Percentiles rank a stretch among this genome's conserved stretches.
These are phyloP conservation scores for Rhizophora apiculata DNA, from an alignment of 345 rosid genomes.

Conservation along the genomic window DNA sequence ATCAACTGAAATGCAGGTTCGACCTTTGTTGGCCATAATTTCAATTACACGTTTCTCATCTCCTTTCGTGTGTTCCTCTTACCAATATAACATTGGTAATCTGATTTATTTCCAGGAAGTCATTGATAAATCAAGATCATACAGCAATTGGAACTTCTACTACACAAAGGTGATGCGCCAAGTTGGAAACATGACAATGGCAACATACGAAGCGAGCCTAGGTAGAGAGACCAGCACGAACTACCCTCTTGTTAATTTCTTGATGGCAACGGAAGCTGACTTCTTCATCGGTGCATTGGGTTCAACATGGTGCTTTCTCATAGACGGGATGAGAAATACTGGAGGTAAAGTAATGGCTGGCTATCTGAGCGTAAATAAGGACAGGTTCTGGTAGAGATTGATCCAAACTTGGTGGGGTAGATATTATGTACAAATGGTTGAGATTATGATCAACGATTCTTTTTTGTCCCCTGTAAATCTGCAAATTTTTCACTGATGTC, in stretches of 20 bases:
- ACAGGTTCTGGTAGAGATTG: conserved; percentile 72
- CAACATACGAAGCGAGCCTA: conserved; percentile 74
- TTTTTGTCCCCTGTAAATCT: conserved; percentile 5
- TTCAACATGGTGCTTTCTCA: conserved; percentile 95
- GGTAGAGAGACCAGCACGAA: conserved; percentile 92
- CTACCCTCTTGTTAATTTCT: conserved; percentile 88
- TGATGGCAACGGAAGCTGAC: conserved; percentile 87
- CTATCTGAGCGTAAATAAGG: conserved; percentile 88
- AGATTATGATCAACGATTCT: not conserved
- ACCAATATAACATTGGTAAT: not conserved
- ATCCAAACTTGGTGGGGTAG: not conserved
- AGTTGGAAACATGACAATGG: conserved; percentile 77
- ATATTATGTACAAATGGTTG: not conserved
- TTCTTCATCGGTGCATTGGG: conserved; percentile 91
- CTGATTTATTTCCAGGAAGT: conserved; percentile 44
- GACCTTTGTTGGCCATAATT: not conserved
- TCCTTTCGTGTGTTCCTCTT: not conserved
- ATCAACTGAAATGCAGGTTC: conserved; percentile 90
- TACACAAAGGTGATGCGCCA: conserved; percentile 78
- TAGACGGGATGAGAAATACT: conserved; percentile 94
- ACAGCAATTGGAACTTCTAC: conserved; percentile 66
- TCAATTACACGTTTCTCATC: not conserved
- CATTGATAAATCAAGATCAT: conserved; percentile 48
- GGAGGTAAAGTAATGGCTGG: conserved; percentile 97
- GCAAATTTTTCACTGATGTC: not conserved